Conservation (phyloP, 2,329 filamentous ascomycete genomes). For the Aschersonia sp. region DNA sequence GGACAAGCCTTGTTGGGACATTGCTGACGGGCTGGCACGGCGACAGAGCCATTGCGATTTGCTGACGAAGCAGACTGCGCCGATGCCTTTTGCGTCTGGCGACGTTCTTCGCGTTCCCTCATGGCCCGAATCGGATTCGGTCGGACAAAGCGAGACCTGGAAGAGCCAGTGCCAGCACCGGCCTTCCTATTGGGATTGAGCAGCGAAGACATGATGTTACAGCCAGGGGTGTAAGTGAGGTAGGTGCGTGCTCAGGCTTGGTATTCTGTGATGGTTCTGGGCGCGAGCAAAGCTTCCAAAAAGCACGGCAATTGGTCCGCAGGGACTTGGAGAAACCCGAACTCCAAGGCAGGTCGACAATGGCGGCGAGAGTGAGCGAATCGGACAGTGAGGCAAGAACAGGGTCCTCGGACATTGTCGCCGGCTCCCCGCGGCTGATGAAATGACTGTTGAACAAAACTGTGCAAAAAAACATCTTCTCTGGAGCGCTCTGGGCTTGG, state of each 20-base stretch:
- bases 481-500: background rate
- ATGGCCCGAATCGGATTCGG: constrained; percentile 36
- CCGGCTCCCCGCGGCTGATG: background rate
- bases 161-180: constrained; percentile 10
- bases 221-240: background rate
- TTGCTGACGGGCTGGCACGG: constrained; percentile 22
- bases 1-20: constrained; percentile 47
- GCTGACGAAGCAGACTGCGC: constrained; percentile 11
- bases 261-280: no score
- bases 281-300: no score
- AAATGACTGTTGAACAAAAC: background rate
- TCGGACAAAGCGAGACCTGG: constrained; percentile 26
- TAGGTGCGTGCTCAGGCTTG: background rate
- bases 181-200: constrained; percentile 25
- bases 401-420: background rate
- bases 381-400: no score
- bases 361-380: no score
- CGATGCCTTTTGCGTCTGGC: constrained; percentile 15
- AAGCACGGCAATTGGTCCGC: no score
- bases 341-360: no score
- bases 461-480: background rate
- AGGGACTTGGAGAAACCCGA: no score
- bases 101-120: constrained; percentile 34
- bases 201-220: constrained; percentile 30
- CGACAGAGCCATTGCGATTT: constrained; percentile 15